Base-by-base conservation (phyloP, 2,329 filamentous ascomycete species). In the Mycosphaerelloides madeirae region DNA sequence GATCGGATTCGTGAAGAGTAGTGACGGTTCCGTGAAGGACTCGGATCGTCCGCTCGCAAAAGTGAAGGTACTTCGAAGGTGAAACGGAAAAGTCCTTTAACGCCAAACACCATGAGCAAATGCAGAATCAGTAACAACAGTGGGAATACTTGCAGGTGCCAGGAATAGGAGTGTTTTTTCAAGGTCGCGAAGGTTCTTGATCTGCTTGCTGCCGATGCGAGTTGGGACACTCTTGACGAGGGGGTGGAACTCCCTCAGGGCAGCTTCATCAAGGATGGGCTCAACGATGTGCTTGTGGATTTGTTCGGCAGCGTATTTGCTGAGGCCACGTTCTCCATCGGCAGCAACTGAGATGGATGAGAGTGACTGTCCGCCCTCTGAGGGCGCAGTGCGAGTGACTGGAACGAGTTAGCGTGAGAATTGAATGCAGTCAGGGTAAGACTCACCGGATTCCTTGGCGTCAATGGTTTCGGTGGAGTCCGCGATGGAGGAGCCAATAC, bases 131-230 rank as follows among this genome's bases (percentile, higher is more conserved):
- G 58, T 57, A 62, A 62, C 57, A 72, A 68, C 71, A 70, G 69
- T 55, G 46, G 50, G 47, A 37, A 31, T 38, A 94, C 90, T 94
- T 84, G 96, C 91, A 67, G 87, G 87, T 73, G 90, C 88, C 66
- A 90, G 81, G 69, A 90, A 89, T 61, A 96, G 80, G 50, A 97
- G 74, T 8, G 85, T 91, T 79, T 95, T 95, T 70, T 97, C 91
- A 38, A 97, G 78, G 68, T 97, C 91, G 66, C 91, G 83, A 43
- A 97, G 80, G 71, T 86, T 95, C 65, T 86, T 82, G 61, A 97
- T 93, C 60, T 93, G 82, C 68, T 88, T 90, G 63, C 83, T 80
- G 61, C 81, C 80, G 64, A 95, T 93, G 62, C 84, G 84, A 65
- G 78, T 77, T 37, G 87, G 87, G 53, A 89, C 81, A 66, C 87